Evolutionary conservation across 2,329 filamentous ascomycete genomes (phyloP).

Genomic region (Pestalotiopsis fici): DNA sequence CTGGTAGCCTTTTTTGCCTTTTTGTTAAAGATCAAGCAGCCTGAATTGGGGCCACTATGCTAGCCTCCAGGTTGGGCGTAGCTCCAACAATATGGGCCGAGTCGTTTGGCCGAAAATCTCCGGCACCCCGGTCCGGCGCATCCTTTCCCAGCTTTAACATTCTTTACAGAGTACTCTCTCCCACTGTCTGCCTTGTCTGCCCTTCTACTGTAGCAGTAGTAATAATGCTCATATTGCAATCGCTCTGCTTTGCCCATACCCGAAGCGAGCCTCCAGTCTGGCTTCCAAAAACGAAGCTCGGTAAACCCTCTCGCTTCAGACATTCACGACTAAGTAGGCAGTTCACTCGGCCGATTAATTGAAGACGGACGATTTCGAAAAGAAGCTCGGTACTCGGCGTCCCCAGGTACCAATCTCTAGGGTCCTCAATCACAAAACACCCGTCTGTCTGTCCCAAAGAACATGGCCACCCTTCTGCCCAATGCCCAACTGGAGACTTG

Average conservation of each 20-base stretch:
- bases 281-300: slow-evolving; percentile 7
- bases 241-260: slow-evolving; percentile 13
- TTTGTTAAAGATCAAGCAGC: background rate
- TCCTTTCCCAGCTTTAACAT: slow-evolving; percentile 8
- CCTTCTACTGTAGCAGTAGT: background rate
- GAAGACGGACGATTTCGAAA: background rate
- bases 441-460: background rate
- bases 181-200: background rate
- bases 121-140: slow-evolving; percentile 23
- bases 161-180: slow-evolving; percentile 12
- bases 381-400: background rate
- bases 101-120: slow-evolving; percentile 20
- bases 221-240: background rate
- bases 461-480: background rate
- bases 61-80: background rate
- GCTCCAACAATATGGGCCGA: background rate
- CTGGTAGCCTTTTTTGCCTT: background rate
- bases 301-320: slow-evolving; percentile 4
- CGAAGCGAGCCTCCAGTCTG: slow-evolving; percentile 10
- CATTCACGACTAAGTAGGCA: slow-evolving; percentile 9
- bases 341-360: slow-evolving; percentile 9
- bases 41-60: background rate
- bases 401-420: slow-evolving; percentile 1
- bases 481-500: background rate
- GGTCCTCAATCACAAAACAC: background rate